Evolutionary conservation across 78 protist species (phyloP), one percentile per base, ranked within the genome.

Genomic region (Isochrysis galbana): DNA sequence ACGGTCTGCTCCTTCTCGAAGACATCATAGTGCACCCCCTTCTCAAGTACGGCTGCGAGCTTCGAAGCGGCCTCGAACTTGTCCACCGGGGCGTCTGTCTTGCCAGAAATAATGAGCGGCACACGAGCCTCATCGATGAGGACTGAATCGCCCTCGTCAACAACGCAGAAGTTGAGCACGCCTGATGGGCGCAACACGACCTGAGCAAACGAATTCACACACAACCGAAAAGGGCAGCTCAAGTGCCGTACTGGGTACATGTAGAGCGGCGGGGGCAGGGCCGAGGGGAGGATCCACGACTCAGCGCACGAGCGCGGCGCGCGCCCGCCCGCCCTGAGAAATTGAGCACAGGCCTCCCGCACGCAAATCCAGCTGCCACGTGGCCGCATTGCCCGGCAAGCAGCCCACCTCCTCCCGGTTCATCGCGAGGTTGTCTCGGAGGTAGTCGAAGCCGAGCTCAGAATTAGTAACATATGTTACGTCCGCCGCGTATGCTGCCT

Each of bases 391-490:
- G n/a, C n/a, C n/a, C n/a, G n/a, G n/a, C n/a, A n/a, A n/a, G n/a
- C n/a, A n/a, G n/a, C n/a, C n/a, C n/a, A n/a, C n/a, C n/a, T n/a
- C n/a, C n/a, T n/a, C n/a, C n/a, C n/a, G n/a, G n/a, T n/a, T n/a
- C n/a, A n/a, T n/a, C n/a, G 94, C 94, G 38, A 87, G 91, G 88
- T 92, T 87, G 91, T 92, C 94, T 36, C 94, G 91, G 21, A 92
- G 94, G 86, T 87, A 92, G 47, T 92, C 94, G 91, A 92, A 87
- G 29, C 94, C 94, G 17, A 92, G 82, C 94, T 92, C 94, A 3
- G 87, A 72, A 41, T 69, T 69, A 25, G 93, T 69, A 29, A 72
- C 93, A n/a, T 69, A 91, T 29, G 94, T 92, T 74, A 92, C 51
- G 87, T 92, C 94, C 42, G 39, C 17, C 69, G 38, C 48, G 86